A percentile compares a stretch with the other conserved stretches of the same genome.
phyloP scores from a whole-genome alignment of 495 filamentous ascomycete species.

The Xylaria sp. region DNA sequence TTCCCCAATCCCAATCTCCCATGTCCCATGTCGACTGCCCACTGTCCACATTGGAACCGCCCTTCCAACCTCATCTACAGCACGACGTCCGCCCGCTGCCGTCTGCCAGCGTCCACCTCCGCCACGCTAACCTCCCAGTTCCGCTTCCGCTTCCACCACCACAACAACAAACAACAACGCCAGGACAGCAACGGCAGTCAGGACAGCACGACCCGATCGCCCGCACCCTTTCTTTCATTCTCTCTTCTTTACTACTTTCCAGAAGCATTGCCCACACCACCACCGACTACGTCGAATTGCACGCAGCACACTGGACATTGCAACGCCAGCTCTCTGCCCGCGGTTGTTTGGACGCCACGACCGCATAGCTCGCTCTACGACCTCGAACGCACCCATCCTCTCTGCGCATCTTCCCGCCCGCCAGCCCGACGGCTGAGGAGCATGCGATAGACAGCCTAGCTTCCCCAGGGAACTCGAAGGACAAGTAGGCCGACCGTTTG shows the following conservation, averaged over 20 bases:
- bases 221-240: not conserved
- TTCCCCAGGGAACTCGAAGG: slow-evolving; percentile 30
- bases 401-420: slow-evolving; percentile 12
- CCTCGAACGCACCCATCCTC: not conserved
- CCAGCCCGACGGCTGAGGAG: slow-evolving; percentile 32
- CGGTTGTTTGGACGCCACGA: slow-evolving; percentile 9
- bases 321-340: slow-evolving; percentile 12
- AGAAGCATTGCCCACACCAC: slow-evolving; percentile 19
- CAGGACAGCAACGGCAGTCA: not conserved
- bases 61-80: slow-evolving; percentile 24
- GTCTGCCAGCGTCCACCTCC: slow-evolving; percentile 10
- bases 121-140: slow-evolving; percentile 14
- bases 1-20: slow-evolving; percentile 20
- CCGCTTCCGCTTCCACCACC: slow-evolving; percentile 20
- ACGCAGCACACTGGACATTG: not conserved
- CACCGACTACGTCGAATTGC: not conserved
- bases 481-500: slow-evolving; percentile 25
- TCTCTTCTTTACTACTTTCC: slow-evolving; percentile 8
- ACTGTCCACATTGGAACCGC: not conserved
- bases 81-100: slow-evolving; percentile 13
- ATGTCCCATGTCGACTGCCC: slow-evolving; percentile 21
- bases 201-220: not conserved
- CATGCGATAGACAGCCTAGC: slow-evolving; percentile 36
- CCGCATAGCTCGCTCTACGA: not conserved
- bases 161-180: slow-evolving; percentile 23